These are phyloP conservation scores for Wickerhamomyces queroliae DNA, from an alignment of 805 yeast genomes.

Conservation along the genomic window DNA sequence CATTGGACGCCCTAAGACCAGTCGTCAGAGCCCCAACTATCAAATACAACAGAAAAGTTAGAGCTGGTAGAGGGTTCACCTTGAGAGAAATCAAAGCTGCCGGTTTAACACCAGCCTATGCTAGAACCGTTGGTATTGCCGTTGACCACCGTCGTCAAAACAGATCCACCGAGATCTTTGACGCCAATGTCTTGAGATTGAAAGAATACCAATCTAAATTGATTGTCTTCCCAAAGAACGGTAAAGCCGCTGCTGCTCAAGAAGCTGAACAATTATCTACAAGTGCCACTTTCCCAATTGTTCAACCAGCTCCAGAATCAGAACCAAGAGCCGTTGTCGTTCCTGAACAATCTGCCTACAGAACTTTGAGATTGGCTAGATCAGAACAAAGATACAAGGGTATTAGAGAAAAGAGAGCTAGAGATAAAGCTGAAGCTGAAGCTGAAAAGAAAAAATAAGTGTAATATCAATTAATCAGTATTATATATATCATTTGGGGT, in stretches of 20 bases:
- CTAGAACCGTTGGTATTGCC: conserved; percentile 97
- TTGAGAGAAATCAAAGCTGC: conserved; percentile 97
- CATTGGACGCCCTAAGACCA: conserved; percentile 94
- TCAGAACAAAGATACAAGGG: conserved; percentile 88
- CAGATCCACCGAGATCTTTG: conserved; percentile 94
- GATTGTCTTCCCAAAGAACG: conserved; percentile 93
- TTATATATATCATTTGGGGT: conserved; percentile 3
- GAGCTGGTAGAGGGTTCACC: conserved; percentile 99
- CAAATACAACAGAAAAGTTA: conserved; percentile 98
- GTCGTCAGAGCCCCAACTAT: conserved; percentile 98
- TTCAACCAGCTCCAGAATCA: conserved; percentile 59
- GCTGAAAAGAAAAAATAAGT: conserved; percentile 95
- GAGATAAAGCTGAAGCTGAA: conserved; percentile 96
- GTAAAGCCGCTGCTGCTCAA: conserved; percentile 70
- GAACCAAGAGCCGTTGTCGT: conserved; percentile 74
- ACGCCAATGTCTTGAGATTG: conserved; percentile 92
- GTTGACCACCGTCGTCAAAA: conserved; percentile 99
- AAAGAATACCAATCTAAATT: conserved; percentile 94
- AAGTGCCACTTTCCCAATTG: conserved; percentile 79
- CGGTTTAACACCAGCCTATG: conserved; percentile 89
- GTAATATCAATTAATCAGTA: background rate
- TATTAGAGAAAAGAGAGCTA: conserved; percentile 94
- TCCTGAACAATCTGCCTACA: conserved; percentile 68
- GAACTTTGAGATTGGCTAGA: conserved; percentile 91
- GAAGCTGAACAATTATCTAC: conserved; percentile 74